Evolutionary conservation across 1,284 basidiomycete species (phyloP), one percentile per base, ranked within the genome.

Genomic region (Leucoagaricus sp.): DNA sequence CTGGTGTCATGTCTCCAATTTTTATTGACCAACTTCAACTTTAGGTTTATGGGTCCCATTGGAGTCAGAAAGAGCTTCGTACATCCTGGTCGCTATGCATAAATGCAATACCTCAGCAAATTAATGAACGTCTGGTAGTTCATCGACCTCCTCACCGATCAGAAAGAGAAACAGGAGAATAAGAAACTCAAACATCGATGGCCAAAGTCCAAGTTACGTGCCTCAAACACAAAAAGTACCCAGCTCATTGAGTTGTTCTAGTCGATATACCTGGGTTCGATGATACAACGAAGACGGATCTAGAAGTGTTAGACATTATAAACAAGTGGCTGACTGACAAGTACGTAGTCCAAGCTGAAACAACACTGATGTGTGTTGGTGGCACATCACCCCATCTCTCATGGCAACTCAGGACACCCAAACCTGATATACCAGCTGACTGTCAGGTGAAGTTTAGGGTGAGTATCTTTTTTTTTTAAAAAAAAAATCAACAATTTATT

Each of bases 211-310:
- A 53, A 53, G 51, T 17, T 6, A 53, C 51, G 1, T 42, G 51
- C 19, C 9, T 53, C 51, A 34, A 21, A 15, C 41, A 33, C 13
- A 7, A 53, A 15, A 17, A n/a, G 12, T 25, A 23, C 15, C 45
- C 33, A 23, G 46, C 56, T 23, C 31, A 53, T 28, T 38, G 56
- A 15, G 29, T 58, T 12, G 44, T 58, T 12, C 54, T 64, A 2
- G 59, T 64, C 21, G 63, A 64, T 34, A 63, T 60, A 6, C 63
- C 63, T 10, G 63, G 63, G 3, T 64, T 64, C 28, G 59, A 63
- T 23, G 63, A 64, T 44, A 59, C 62, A 1, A 40, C 57, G 36
- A 58, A 49, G 41, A 46, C 53, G 5, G 63, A 64, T 42, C 46
- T 59, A 28, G 58, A 60, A 23, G 59, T 64, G 23, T 55, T 64